Percentiles rank a stretch among this genome's conserved stretches.
Evolutionary conservation across 768 basidiomycete species (phyloP).

Genomic region (Termitomyces sp.): DNA sequence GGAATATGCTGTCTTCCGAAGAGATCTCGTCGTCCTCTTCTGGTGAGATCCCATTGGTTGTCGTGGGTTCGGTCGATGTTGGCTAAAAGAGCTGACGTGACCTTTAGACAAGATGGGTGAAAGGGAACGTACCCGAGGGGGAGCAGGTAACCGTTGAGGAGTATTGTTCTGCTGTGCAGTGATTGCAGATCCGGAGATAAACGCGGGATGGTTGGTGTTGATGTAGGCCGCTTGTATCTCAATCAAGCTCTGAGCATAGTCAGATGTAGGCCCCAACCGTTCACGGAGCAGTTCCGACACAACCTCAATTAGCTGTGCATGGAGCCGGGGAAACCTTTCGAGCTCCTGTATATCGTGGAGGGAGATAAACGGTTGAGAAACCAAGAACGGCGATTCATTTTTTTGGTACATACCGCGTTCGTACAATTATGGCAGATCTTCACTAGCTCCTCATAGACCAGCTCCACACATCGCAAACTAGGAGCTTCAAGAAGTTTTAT

Average conservation of each 20-base stretch:
- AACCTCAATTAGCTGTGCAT: constrained; percentile 91
- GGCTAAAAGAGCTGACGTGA: constrained; percentile 38
- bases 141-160: constrained; percentile 37
- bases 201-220: constrained; percentile 97
- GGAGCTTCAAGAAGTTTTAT: constrained; percentile 95
- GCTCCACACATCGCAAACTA: constrained; percentile 90
- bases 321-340: constrained; percentile 90
- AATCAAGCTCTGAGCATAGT: constrained; percentile 95
- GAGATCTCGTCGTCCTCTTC: constrained; percentile 62
- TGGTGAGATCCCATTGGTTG: constrained; percentile 39
- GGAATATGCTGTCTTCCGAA: constrained; percentile 52
- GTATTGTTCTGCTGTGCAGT: constrained; percentile 45
- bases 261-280: constrained; percentile 91
- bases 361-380: background rate
- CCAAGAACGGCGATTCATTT: constrained; percentile 20
- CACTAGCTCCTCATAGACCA: constrained; percentile 98
- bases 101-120: constrained; percentile 9
- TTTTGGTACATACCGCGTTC: constrained; percentile 48
- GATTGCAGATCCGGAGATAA: constrained; percentile 73
- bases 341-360: constrained; percentile 60
- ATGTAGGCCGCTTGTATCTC: constrained; percentile 98
- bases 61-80: constrained; percentile 56
- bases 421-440: constrained; percentile 99
- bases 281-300: constrained; percentile 96
- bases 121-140: constrained; percentile 48